These are phyloP conservation scores for Haematococcus lacustris DNA, from an alignment of 139 green algal genomes.

Conservation along the genomic window DNA sequence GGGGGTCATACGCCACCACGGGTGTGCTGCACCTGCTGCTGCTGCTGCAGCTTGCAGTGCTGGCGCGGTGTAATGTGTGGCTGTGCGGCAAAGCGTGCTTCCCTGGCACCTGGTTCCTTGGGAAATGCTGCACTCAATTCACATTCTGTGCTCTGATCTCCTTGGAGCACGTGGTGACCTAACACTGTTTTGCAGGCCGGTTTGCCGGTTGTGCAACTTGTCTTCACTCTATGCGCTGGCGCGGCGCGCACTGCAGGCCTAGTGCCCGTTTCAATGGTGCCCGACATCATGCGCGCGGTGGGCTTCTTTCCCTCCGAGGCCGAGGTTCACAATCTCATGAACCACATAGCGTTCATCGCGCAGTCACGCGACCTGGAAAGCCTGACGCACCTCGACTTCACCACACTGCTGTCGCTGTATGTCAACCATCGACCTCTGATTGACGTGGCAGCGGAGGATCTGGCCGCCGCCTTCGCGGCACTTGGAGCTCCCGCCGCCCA, in stretches of 20 bases:
- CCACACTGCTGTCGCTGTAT: slow-evolving; percentile 56
- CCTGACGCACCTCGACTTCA: slow-evolving; percentile 35
- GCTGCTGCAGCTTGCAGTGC: no score
- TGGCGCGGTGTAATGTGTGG: no score
- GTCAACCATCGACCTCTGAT: slow-evolving; percentile 32
- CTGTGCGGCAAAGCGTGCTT: no score
- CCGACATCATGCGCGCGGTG: slow-evolving; percentile 57
- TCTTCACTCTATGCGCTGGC: no score
- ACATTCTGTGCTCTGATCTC: no score
- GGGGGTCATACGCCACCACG: not conserved
- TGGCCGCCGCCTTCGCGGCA: slow-evolving; percentile 41
- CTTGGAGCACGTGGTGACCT: no score
- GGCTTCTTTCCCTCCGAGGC: slow-evolving; percentile 59
- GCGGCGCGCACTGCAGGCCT: slow-evolving; percentile 23
- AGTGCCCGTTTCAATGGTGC: slow-evolving; percentile 42
- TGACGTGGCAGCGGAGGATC: slow-evolving; percentile 31
- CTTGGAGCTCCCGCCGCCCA: slow-evolving; percentile 23
- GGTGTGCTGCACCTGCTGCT: no score
- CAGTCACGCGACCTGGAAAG: slow-evolving; percentile 17
- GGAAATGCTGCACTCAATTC: no score
- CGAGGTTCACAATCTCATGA: slow-evolving; percentile 35
- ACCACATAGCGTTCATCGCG: slow-evolving; percentile 32
- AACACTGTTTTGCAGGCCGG: no score
- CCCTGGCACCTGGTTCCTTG: no score
- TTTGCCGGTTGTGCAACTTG: no score